Base-by-base conservation (phyloP, 345 rosid genomes). In the Dipteronia sinensis region DNA sequence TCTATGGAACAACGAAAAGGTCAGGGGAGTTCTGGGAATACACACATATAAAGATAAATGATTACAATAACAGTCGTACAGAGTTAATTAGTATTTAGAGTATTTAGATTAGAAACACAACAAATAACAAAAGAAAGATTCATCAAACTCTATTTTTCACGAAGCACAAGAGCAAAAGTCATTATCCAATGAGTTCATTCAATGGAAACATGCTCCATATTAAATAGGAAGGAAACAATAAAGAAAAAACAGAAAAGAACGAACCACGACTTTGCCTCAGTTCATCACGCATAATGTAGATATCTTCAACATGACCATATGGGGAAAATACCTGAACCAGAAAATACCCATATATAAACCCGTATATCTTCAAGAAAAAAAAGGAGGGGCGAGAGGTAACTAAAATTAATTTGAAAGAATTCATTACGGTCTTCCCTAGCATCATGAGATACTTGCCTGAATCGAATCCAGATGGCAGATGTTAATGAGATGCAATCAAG, bases 261-360 rank as follows among this genome's bases (percentile, higher is more conserved):
- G 65, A 80, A 90, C 97, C 97, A 49, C 95, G 95, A 73, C 86
- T 85, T 78, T 87, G 88, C 89, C 84, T 87, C 88, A 83, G 76
- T 77, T 86, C 92, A 51, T 92, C 98, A 9, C 90, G 85, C 71
- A 86, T 86, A 76, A 95, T 85, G 83, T 78, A 95, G 72, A 93
- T 74, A 72, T 95, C 98, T 86, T 91, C 93, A 59, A 95, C 68
- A 42, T 79, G 20, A 66, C 98, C 98, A 74, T 77, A 95, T 56
- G 85, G 87, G 75, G 91, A 82, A 89, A 95, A 95, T 65, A 91
- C 87, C 98, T 94, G 88, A 75, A 46, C 82, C 20, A 75, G 53
- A 73, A 82, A 75, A 69, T 27, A 81, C 46, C 7, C 40, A 76
- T 2, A 20, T 47, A 79, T 17, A 27, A 59, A 69, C 58, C 22